These are phyloP conservation scores for Xylaria venustula DNA, from an alignment of 495 filamentous ascomycete species.

Conservation along the genomic window DNA sequence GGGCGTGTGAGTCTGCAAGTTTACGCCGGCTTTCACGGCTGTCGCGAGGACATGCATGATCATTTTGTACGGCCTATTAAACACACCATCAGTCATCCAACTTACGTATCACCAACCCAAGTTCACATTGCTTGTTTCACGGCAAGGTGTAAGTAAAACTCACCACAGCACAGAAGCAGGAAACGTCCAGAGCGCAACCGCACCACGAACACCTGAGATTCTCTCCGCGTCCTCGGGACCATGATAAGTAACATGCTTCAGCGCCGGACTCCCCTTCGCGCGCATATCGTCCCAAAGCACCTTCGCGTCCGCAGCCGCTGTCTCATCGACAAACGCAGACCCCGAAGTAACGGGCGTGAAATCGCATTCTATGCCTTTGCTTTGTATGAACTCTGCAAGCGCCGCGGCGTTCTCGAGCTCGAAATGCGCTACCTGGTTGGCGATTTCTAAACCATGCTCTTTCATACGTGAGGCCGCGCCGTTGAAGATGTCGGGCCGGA, in stretches of 20 bases:
- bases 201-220: slow-evolving; percentile 15
- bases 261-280: slow-evolving; percentile 35
- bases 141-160: too few species aligned
- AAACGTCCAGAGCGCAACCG: slow-evolving; percentile 24
- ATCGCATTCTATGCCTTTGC: slow-evolving; percentile 47
- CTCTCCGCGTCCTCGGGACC: slow-evolving; percentile 19
- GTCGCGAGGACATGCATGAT: slow-evolving; percentile 52
- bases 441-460: slow-evolving; percentile 37
- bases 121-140: slow-evolving; percentile 39
- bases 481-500: slow-evolving; percentile 52
- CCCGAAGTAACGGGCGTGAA: slow-evolving; percentile 39
- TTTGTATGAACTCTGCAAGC: slow-evolving; percentile 40
- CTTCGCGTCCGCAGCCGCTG: slow-evolving; percentile 29
- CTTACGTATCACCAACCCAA: slow-evolving; percentile 44
- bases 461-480: slow-evolving; percentile 37
- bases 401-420: slow-evolving; percentile 48
- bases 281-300: slow-evolving; percentile 34
- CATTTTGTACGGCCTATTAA: slow-evolving; percentile 56
- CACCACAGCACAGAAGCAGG: slow-evolving; percentile 34
- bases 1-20: slow-evolving; percentile 33
- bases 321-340: slow-evolving; percentile 48
- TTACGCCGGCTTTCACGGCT: slow-evolving; percentile 31
- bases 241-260: slow-evolving; percentile 30
- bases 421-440: slow-evolving; percentile 46
- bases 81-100: not conserved